Conservation (phyloP, 2,329 filamentous ascomycete genomes). For the Alternaria triticina region DNA sequence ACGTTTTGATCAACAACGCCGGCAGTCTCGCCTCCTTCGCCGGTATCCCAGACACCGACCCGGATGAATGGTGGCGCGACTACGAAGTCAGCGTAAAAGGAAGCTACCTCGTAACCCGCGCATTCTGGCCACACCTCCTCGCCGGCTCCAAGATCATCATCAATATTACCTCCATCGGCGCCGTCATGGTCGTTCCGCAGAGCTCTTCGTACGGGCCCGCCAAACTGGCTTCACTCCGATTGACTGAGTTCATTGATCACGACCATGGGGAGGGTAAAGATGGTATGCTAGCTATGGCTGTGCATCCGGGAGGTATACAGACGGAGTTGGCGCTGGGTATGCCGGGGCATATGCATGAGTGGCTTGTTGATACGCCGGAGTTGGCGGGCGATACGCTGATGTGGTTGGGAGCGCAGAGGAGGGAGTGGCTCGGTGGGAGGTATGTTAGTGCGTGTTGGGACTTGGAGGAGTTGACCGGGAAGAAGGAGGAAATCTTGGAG, state of each 20-base stretch:
- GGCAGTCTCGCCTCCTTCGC: constrained; percentile 44
- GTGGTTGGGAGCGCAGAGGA: constrained; percentile 34
- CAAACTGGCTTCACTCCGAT: constrained; percentile 58
- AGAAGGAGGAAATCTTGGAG: constrained; percentile 19
- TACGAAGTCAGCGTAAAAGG: constrained; percentile 60
- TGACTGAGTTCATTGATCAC: constrained; percentile 57
- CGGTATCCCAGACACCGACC: constrained; percentile 45
- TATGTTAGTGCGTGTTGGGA: constrained; percentile 37
- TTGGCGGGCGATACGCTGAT: constrained; percentile 34
- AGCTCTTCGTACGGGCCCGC: constrained; percentile 52
- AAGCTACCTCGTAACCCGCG: constrained; percentile 52
- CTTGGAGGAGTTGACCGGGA: constrained; percentile 35
- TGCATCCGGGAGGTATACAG: constrained; percentile 36
- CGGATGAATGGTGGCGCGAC: constrained; percentile 51
- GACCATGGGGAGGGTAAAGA: constrained; percentile 43
- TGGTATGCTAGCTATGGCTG: constrained; percentile 23
- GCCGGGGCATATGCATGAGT: constrained; percentile 11
- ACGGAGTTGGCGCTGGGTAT: constrained; percentile 14
- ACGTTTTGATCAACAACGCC: constrained; percentile 59
- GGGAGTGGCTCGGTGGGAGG: constrained; percentile 34
- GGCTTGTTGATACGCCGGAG: constrained; percentile 29
- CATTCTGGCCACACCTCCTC: constrained; percentile 54
- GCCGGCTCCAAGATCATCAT: constrained; percentile 48
- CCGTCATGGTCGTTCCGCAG: constrained; percentile 5
- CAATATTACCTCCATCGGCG: constrained; percentile 56